These are phyloP conservation scores for Verticillium nubilum DNA, from an alignment of 2,329 filamentous ascomycete genomes.

Conservation along the genomic window DNA sequence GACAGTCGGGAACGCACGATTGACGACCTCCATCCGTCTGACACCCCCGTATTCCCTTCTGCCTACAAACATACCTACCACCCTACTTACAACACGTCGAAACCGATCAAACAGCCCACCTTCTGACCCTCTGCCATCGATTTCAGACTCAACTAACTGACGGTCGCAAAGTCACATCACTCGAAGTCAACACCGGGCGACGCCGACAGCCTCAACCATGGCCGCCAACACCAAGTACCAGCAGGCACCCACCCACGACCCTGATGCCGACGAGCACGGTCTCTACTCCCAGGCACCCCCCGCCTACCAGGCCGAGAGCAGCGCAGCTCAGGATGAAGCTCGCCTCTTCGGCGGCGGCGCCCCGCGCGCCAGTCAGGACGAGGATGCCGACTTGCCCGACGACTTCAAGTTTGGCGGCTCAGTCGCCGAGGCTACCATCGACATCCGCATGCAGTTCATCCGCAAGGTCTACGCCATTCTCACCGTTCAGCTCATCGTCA, in stretches of 20 bases:
- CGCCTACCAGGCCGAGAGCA: constrained; percentile 60
- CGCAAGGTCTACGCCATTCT: constrained; percentile 98
- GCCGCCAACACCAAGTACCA: constrained; percentile 76
- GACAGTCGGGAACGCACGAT: background rate
- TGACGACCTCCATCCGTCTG: background rate
- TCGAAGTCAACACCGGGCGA: background rate
- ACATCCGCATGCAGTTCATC: constrained; percentile 94
- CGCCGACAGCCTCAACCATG: constrained; percentile 40
- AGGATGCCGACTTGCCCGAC: constrained; percentile 69
- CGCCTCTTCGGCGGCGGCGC: constrained; percentile 60
- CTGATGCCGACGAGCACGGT: constrained; percentile 60
- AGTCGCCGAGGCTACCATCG: constrained; percentile 87
- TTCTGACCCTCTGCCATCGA: background rate
- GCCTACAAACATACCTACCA: background rate
- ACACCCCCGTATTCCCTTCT: background rate
- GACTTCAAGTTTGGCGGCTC: constrained; percentile 98
- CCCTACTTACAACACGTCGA: too few relatives aligned
- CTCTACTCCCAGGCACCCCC: constrained; percentile 73
- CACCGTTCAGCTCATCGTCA: constrained; percentile 88
- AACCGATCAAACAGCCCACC: too few relatives aligned
- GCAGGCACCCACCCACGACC: constrained; percentile 79
- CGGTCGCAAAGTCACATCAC: background rate
- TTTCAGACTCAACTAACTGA: background rate
- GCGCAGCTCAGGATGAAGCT: constrained; percentile 47
- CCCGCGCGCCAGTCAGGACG: constrained; percentile 73